phyloP scores from a whole-genome alignment of 176 grass and related monocot genomes.

The Sorghum bicolor region DNA sequence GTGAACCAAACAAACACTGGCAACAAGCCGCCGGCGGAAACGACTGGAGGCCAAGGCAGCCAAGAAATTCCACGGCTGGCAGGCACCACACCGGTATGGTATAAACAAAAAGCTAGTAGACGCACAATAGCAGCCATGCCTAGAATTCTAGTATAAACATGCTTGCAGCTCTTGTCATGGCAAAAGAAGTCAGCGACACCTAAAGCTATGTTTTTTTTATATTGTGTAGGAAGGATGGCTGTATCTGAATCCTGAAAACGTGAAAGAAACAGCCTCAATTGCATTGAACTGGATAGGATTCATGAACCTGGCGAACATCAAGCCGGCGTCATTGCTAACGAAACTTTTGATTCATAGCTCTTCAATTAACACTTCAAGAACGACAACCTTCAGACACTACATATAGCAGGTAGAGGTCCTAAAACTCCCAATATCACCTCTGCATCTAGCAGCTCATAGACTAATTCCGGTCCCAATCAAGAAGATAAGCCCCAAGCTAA shows the following conservation, averaged over 20 bases:
- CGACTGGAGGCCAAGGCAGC: constrained; percentile 5
- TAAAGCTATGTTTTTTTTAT: neutral
- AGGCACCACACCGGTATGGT: neutral
- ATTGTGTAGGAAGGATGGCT: neutral
- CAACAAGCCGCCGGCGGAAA: constrained; percentile 33
- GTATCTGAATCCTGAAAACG: neutral
- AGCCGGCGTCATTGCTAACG: neutral
- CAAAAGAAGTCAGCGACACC: neutral
- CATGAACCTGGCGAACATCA: neutral
- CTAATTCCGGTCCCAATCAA: neutral
- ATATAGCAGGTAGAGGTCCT: neutral
- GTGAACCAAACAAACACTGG: constrained; percentile 1
- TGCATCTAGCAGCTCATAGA: neutral
- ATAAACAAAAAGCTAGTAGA: constrained; percentile 4
- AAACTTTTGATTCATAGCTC: neutral
- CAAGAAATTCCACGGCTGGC: constrained; percentile 30
- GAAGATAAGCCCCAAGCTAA: neutral
- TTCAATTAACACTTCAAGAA: neutral
- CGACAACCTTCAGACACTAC: neutral
- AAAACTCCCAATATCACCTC: neutral
- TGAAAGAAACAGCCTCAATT: neutral
- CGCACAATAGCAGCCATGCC: neutral
- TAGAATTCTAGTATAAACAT: neutral
- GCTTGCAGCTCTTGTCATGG: neutral
- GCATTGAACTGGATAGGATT: neutral